Evolutionary conservation across 345 rosid genomes (phyloP).

Genomic region (Eucalyptus melliodora): DNA sequence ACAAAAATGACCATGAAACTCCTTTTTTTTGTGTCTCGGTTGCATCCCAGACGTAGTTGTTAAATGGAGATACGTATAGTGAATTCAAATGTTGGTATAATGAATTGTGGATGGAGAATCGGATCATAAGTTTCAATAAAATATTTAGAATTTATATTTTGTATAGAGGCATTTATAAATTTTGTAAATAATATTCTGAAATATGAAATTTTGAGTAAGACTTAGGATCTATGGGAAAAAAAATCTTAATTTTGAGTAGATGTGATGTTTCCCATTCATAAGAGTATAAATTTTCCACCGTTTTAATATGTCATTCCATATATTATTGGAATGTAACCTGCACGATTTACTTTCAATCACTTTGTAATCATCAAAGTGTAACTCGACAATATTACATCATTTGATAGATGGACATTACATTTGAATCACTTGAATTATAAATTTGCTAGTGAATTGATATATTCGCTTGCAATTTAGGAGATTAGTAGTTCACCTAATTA

Average conservation of each 20-base stretch:
- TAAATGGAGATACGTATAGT: background rate
- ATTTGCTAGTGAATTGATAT: background rate
- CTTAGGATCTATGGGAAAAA: background rate
- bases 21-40: background rate
- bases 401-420: background rate
- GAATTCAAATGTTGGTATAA: background rate
- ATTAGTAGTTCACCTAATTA: background rate
- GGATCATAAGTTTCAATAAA: background rate
- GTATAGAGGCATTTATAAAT: background rate
- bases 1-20: background rate
- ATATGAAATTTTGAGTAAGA: background rate
- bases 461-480: background rate
- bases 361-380: background rate
- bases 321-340: background rate
- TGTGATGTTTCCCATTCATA: background rate
- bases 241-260: background rate
- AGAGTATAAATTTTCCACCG: background rate
- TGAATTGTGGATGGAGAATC: background rate
- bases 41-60: background rate
- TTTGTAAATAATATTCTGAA: background rate
- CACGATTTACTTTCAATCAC: background rate
- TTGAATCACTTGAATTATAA: background rate
- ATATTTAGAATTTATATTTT: background rate
- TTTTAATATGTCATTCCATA: background rate
- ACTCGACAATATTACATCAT: background rate